Percentiles rank a stretch among this genome's conserved stretches.
phyloP scores from a whole-genome alignment of 1,284 basidiomycete genomes.

The Filobasidium uniguttulatum region DNA sequence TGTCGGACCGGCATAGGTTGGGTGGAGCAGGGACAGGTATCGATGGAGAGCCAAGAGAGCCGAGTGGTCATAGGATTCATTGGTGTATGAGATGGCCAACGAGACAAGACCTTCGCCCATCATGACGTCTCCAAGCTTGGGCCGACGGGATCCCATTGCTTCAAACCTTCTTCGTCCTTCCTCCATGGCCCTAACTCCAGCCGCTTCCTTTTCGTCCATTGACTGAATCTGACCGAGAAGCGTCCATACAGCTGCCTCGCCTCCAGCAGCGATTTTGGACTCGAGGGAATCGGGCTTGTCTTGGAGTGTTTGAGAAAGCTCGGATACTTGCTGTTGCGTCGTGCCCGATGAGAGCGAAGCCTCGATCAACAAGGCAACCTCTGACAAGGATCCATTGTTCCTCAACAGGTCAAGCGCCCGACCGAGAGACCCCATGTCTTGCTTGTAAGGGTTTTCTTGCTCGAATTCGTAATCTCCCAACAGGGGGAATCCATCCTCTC shows the following conservation, averaged over 20 bases:
- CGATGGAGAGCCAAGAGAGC: constrained; percentile 77
- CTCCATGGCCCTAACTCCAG: constrained; percentile 45
- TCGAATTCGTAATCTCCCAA: constrained; percentile 54
- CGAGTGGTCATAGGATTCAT: constrained; percentile 81
- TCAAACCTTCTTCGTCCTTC: constrained; percentile 62
- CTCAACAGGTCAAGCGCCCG: constrained; percentile 43
- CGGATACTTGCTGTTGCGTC: constrained; percentile 15
- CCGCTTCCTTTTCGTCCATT: constrained; percentile 71
- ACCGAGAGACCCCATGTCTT: constrained; percentile 4
- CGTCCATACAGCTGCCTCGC: constrained; percentile 74
- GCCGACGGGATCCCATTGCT: constrained; percentile 50
- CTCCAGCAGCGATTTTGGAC: constrained; percentile 34
- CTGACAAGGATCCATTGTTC: constrained; percentile 66
- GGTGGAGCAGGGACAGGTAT: constrained; percentile 70
- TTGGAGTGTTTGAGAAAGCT: background rate
- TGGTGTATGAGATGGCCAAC: constrained; percentile 91
- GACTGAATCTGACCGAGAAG: constrained; percentile 83
- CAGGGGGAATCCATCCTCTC: constrained; percentile 57
- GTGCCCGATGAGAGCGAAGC: constrained; percentile 52
- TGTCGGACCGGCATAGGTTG: constrained; percentile 41
- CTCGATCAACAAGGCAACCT: constrained; percentile 71
- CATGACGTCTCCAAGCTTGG: constrained; percentile 30
- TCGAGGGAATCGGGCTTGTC: constrained; percentile 34
- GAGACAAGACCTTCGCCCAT: constrained; percentile 69
- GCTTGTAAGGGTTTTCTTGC: constrained; percentile 10